Conservation (phyloP, 768 basidiomycete genomes). For the Boletus patriciae region DNA sequence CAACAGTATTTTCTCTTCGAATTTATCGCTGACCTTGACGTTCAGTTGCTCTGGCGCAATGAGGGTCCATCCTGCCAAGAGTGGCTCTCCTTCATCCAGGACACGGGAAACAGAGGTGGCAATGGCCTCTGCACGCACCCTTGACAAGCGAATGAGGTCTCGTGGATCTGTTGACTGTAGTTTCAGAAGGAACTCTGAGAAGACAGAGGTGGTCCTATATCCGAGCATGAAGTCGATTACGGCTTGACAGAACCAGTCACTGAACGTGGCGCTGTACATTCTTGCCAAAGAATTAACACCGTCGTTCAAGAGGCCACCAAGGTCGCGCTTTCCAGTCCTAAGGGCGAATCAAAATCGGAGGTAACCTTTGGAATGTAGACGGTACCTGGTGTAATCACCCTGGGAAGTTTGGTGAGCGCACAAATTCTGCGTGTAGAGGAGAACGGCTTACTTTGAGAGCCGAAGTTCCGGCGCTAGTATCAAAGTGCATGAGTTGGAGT, state of each 20-base stretch:
- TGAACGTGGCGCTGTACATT: slow-evolving; percentile 86
- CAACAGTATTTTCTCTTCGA: slow-evolving; percentile 92
- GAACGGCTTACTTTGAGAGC: slow-evolving; percentile 75
- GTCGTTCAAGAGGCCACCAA: slow-evolving; percentile 89
- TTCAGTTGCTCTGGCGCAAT: slow-evolving; percentile 81
- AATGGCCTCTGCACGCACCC: slow-evolving; percentile 89
- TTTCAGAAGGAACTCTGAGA: slow-evolving; percentile 89
- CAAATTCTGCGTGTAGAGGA: background rate
- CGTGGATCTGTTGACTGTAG: slow-evolving; percentile 90
- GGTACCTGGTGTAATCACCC: slow-evolving; percentile 86
- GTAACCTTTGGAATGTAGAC: background rate
- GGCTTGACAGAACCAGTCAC: slow-evolving; percentile 97
- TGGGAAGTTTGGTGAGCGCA: slow-evolving; percentile 29
- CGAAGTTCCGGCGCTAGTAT: slow-evolving; percentile 85
- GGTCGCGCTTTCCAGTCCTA: slow-evolving; percentile 94
- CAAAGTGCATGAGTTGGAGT: slow-evolving; percentile 13
- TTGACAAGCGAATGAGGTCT: slow-evolving; percentile 83
- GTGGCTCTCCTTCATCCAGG: slow-evolving; percentile 69
- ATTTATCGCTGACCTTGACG: slow-evolving; percentile 68
- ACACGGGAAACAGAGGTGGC: slow-evolving; percentile 82
- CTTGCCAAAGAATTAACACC: slow-evolving; percentile 93
- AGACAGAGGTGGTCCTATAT: slow-evolving; percentile 81
- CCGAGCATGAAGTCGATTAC: slow-evolving; percentile 93
- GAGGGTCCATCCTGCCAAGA: slow-evolving; percentile 88
- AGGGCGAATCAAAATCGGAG: slow-evolving; percentile 5